Evolutionary conservation across 2,329 filamentous ascomycete species (phyloP), one percentile per base, ranked within the genome.

Genomic region (Colletotrichum australisinense): DNA sequence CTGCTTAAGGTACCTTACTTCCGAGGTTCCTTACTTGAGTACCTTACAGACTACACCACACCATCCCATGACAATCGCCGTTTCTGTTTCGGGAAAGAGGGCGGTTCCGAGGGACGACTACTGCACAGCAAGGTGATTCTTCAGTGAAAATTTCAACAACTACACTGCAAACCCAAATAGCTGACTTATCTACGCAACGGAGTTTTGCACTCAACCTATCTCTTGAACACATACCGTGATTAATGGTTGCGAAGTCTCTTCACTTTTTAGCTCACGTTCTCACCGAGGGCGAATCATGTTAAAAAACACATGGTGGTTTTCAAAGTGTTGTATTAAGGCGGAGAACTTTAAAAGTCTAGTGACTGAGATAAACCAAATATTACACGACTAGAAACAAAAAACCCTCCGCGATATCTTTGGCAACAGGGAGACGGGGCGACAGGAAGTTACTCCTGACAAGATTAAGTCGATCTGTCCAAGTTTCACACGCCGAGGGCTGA

Each of bases 61-160:
- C 42, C 24, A 26, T 22, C 46, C n/a, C n/a, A 35, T 14, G 3
- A 8, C 28, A n/a, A 24, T 5, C 16, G 8, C 32, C 38, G 14
- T 53, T 62, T 60, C 56, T 22, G 42, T 56, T 64, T 69, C 53
- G 28, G 59, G 49, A 69, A 69, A 52, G 69, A 53, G 65, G 65
- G 22, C 58, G 59, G 26, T 46, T 67, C 32, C 69, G 63, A 58
- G 59, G 32, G 22, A 32, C 2, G 22, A 14, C 24, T 28, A 26
- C 7, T 32, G 28, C 28, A 32, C 30, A 32, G 30, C 30, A 35
- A 12, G 32, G 38, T 26, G 19, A 28, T 62, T 56, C 19, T 19
- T 30, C 26, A 49, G 42, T 49, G 8, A n/a, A 19, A 49, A 11
- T n/a, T 2, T n/a, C n/a, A 49, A 42, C 1, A 42, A 42, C 38